Evolutionary conservation across 2,329 filamentous ascomycete genomes (phyloP).

Genomic region (Cladophialophora chaetospira): DNA sequence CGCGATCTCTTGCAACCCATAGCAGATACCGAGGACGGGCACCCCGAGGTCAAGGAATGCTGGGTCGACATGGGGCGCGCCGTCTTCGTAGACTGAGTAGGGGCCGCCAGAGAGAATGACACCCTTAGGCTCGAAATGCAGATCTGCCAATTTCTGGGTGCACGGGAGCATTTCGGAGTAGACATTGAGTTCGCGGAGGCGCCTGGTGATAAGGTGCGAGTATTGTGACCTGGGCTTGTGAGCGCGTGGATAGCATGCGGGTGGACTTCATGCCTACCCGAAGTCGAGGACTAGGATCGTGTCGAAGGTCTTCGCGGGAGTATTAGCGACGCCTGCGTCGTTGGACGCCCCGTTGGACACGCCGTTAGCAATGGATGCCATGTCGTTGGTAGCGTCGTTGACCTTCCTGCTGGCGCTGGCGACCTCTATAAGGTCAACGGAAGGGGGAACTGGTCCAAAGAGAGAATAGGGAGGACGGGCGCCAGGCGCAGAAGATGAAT

Average conservation of each 20-base stretch:
- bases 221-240: slow-evolving; percentile 58
- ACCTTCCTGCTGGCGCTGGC: background rate
- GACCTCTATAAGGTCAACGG: slow-evolving; percentile 22
- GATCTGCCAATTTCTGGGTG: slow-evolving; percentile 75
- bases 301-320: slow-evolving; percentile 38
- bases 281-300: slow-evolving; percentile 42
- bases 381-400: background rate
- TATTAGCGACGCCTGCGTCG: slow-evolving; percentile 29
- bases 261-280: slow-evolving; percentile 30
- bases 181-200: slow-evolving; percentile 75
- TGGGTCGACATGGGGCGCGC: slow-evolving; percentile 76
- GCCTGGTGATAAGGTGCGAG: slow-evolving; percentile 72
- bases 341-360: slow-evolving; percentile 31
- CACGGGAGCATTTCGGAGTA: slow-evolving; percentile 89
- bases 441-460: slow-evolving; percentile 6
- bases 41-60: slow-evolving; percentile 76
- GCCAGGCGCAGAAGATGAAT: slow-evolving; percentile 27
- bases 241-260: slow-evolving; percentile 7
- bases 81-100: slow-evolving; percentile 79
- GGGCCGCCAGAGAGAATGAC: slow-evolving; percentile 75
- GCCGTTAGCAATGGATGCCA: slow-evolving; percentile 27
- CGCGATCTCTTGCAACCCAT: slow-evolving; percentile 70
- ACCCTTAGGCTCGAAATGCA: slow-evolving; percentile 78
- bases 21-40: slow-evolving; percentile 64
- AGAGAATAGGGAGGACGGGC: background rate